Base-by-base conservation (phyloP, 2,329 filamentous ascomycete genomes). In the Sporothrix variecibatus region DNA sequence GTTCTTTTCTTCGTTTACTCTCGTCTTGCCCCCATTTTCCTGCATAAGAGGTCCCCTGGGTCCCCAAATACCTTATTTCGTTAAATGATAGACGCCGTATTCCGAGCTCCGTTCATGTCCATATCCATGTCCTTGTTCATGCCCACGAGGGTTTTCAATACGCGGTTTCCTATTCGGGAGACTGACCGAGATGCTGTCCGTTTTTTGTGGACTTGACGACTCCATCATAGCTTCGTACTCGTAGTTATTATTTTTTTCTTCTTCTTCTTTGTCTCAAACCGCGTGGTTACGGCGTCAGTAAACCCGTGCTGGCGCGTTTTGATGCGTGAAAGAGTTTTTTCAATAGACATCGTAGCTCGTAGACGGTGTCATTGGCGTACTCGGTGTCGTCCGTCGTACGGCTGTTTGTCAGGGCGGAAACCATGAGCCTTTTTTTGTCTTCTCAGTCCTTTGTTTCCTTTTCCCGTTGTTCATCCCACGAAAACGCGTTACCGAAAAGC, bases 131-230 rank as follows among this genome's bases (percentile, higher is more conserved):
- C 17, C 11, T 17, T 40, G 17, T 64, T 64, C 9, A 6, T 17
- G 26, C 31, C 56, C 56, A 34, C 28, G 56, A 2, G 28, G 8
- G 12, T 46, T 26, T 26, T 60, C 8, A 12, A n/a, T 46, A 43
- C 11, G 23, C 15, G 15, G 62, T 11, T 65, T 43, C 62, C 62
- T 23, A 2, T 17, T 46, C 43, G 17, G 38, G 62, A 46, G 38
- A 65, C 38, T 65, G 62, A 67, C 62, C 62, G 62, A 67, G 23
- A 28, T 26, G 38, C 38, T 67, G 38, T 38, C 62, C 34, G 34
- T 34, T 46, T 38, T 38, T 28, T 28, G 62, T 46, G 38, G 62
- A 20, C n/a, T 46, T 12, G 34, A 6, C 11, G 26, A 20, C 43
- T 26, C 51, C 51, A 56, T 56, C 51, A 17, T 17, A 49, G 43